Evolutionary conservation across 768 basidiomycete genomes (phyloP), one percentile per base, ranked within the genome.

Genomic region (Serendipita sp.): DNA sequence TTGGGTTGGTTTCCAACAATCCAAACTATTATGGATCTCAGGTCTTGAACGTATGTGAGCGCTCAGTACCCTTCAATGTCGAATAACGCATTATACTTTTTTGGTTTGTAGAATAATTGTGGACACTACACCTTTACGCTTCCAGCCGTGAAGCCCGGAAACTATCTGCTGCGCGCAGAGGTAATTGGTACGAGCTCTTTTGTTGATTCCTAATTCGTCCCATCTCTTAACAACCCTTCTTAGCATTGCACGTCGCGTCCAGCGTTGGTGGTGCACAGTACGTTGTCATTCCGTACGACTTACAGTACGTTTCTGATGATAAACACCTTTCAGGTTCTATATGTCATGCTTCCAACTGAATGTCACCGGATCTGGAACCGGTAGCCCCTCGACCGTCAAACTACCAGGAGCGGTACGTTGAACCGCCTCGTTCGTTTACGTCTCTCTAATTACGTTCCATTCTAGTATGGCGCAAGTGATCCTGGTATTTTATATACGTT

Each of bases 81-180:
- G 8, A 13, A 35, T 34, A 62, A 24, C 24, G 24, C 24, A 24
- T 24, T 24, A 24, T 24, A 24, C 24, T 24, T 24, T 41, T 11
- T 28, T 11, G 58, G n/a, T 74, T 74, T 32, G 7, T n/a, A 76
- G 67, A 75, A 80, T 64, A 81, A 81, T 71, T 81, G 80, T 64
- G 80, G 80, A 16, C 79, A 80, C 69, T 80, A 74, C 69, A 79
- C 77, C 2, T 79, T 81, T 76, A 79, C 74, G 45, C 73, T 79
- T 34, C 79, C 79, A 0, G 72, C 71, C 64, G 75, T 79, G 66
- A 74, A 75, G 2, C 74, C 77, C 45, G 79, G 79, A 13, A 71
- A 79, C 68, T 79, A 79, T 68, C 72, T 78, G 34, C 78, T 84
- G 68, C 80, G 78, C 54, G 77, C 79, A 32, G 79, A 79, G 69